phyloP scores from a whole-genome alignment of 495 filamentous ascomycete species.

The Neurospora sp. region DNA sequence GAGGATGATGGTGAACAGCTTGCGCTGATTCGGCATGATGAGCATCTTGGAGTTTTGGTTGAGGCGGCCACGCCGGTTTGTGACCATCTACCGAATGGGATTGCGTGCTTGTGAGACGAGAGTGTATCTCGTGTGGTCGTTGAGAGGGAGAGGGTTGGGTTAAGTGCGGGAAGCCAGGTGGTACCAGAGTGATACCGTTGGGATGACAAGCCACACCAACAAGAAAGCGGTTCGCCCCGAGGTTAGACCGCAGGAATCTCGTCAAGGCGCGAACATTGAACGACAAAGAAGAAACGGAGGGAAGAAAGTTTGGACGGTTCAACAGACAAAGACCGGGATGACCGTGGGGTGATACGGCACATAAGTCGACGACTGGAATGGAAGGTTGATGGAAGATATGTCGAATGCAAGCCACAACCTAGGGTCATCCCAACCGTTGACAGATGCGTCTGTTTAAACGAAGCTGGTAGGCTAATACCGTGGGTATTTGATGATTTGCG shows the following conservation, averaged over 20 bases:
- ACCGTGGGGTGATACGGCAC: not conserved
- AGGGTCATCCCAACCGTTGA: not conserved
- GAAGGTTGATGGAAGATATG: not conserved
- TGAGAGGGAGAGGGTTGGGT: not conserved
- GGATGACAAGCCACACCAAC: not conserved
- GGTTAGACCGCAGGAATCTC: not conserved
- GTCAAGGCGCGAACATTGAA: not conserved
- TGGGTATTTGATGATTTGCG: too few relatives aligned
- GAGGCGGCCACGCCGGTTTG: not conserved
- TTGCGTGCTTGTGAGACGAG: not conserved
- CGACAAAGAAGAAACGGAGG: not conserved
- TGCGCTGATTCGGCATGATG: slow-evolving; percentile 1
- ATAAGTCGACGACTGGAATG: not conserved
- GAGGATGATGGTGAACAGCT: not conserved
- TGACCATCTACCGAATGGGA: not conserved
- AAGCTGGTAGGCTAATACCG: not conserved
- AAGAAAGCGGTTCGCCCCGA: not conserved
- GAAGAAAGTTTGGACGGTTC: not conserved
- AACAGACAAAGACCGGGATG: not conserved
- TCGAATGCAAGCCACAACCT: not conserved
- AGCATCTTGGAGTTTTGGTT: not conserved
- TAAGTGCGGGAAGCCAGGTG: not conserved
- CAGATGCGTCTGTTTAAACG: not conserved
- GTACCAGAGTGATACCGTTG: not conserved
- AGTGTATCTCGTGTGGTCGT: not conserved